A percentile compares a stretch with the other conserved stretches of the same genome.
These are phyloP conservation scores for Vanrija pseudolonga DNA, from an alignment of 1,284 basidiomycete genomes.

Conservation along the genomic window DNA sequence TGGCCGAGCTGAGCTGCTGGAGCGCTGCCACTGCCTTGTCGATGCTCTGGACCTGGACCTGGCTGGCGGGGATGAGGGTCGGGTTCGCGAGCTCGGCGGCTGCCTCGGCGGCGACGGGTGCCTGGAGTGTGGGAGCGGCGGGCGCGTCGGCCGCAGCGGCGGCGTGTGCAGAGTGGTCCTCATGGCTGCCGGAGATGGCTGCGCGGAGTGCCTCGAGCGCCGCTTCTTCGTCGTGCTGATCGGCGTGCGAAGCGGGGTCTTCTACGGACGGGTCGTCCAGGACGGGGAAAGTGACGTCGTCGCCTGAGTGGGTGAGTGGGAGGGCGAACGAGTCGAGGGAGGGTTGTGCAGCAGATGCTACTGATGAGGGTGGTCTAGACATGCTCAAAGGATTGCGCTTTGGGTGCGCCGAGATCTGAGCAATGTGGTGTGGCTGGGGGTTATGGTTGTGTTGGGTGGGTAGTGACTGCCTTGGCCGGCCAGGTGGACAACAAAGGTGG, in stretches of 20 bases:
- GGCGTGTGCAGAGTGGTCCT: background rate
- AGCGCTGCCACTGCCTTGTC: slow-evolving; percentile 24
- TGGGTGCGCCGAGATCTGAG: background rate
- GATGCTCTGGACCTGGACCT: slow-evolving; percentile 19
- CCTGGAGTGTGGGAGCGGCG: background rate
- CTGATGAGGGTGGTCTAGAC: slow-evolving; percentile 1
- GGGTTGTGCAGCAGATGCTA: background rate
- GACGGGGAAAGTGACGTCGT: slow-evolving; percentile 17
- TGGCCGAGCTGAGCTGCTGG: slow-evolving; percentile 20
- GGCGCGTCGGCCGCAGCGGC: background rate
- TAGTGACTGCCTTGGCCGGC: no score
- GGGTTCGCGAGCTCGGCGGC: slow-evolving; percentile 2
- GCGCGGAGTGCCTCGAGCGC: slow-evolving; percentile 35
- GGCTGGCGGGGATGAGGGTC: slow-evolving; percentile 13
- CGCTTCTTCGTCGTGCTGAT: slow-evolving; percentile 24
- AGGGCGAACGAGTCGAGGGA: slow-evolving; percentile 10
- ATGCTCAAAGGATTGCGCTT: background rate
- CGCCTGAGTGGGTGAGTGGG: slow-evolving; percentile 2
- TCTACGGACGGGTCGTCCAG: slow-evolving; percentile 9
- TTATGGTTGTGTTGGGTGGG: background rate
- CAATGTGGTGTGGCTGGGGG: no score
- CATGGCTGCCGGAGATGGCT: slow-evolving; percentile 22
- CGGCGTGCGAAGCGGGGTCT: slow-evolving; percentile 8
- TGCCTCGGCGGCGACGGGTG: background rate
- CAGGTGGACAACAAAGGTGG: slow-evolving; percentile 10